phyloP scores from a whole-genome alignment of 306 rosid species.

The Mucuna pruriens region DNA sequence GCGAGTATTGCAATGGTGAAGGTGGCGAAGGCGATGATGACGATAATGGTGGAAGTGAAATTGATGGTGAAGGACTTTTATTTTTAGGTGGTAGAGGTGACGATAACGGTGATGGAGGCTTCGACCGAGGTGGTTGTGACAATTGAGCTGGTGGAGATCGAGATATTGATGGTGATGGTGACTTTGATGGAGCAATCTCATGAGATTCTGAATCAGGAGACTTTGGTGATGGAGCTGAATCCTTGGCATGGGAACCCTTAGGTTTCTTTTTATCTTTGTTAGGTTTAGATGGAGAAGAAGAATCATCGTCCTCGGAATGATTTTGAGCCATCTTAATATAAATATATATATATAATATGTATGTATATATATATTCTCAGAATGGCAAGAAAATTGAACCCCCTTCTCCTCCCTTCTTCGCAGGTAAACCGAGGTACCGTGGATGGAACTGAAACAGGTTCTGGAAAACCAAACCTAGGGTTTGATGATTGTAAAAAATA shows the following conservation, averaged over 20 bases:
- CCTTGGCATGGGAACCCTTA: neutral
- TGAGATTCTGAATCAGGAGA: slow-evolving; percentile 6
- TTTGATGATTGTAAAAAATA: slow-evolving; percentile 7
- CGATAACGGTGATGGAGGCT: neutral
- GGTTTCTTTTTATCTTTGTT: neutral
- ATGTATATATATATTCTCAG: neutral
- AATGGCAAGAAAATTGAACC: slow-evolving; percentile 13
- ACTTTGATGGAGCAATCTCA: neutral
- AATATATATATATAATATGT: neutral
- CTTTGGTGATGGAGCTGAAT: neutral
- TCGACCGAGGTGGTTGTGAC: neutral
- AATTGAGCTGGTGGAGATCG: neutral
- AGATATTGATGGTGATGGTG: neutral
- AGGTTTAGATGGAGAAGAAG: neutral
- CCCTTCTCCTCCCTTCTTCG: neutral
- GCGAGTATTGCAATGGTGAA: neutral
- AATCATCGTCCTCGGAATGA: neutral
- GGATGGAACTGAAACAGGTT: neutral
- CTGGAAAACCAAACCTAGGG: neutral
- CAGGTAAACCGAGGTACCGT: neutral
- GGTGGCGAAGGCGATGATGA: neutral
- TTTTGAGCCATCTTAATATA: neutral
- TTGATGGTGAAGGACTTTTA: neutral
- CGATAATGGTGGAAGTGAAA: neutral
- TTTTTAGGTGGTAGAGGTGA: neutral